These are phyloP conservation scores for Metschnikowia hibisci DNA, from an alignment of 805 yeast genomes.

Conservation along the genomic window DNA sequence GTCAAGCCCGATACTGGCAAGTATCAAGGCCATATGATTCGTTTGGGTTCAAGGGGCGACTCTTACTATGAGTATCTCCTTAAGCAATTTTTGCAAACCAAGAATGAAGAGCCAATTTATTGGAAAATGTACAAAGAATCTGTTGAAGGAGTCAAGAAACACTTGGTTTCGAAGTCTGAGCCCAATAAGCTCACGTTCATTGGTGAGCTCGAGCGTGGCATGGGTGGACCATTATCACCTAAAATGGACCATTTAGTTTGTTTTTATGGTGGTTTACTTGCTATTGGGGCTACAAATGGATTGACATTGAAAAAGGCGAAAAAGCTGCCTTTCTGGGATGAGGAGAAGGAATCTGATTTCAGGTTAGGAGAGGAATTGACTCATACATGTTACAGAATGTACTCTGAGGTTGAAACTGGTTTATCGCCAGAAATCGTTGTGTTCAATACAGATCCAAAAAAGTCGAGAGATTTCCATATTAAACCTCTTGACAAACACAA, in stretches of 20 bases:
- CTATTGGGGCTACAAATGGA: constrained; percentile 87
- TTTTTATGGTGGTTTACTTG: constrained; percentile 83
- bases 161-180: constrained; percentile 54
- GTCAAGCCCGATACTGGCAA: constrained; percentile 71
- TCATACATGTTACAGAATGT: constrained; percentile 80
- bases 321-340: constrained; percentile 53
- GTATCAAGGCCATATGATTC: constrained; percentile 59
- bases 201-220: constrained; percentile 74
- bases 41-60: constrained; percentile 90
- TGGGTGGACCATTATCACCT: constrained; percentile 53
- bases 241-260: constrained; percentile 95
- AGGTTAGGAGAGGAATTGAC: constrained; percentile 70
- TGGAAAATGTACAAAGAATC: constrained; percentile 73
- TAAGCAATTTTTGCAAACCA: constrained; percentile 81
- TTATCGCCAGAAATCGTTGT: constrained; percentile 85
- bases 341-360: constrained; percentile 58
- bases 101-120: constrained; percentile 55
- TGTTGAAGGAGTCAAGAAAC: constrained; percentile 69
- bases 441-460: constrained; percentile 56
- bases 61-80: constrained; percentile 87
- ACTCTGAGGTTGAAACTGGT: constrained; percentile 68
- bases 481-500: constrained; percentile 76
- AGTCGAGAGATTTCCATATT: constrained; percentile 56
- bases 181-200: constrained; percentile 65
- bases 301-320: constrained; percentile 52